These are phyloP conservation scores for Primulina huaijiensis DNA, from an alignment of 257 asterid species.

Conservation along the genomic window DNA sequence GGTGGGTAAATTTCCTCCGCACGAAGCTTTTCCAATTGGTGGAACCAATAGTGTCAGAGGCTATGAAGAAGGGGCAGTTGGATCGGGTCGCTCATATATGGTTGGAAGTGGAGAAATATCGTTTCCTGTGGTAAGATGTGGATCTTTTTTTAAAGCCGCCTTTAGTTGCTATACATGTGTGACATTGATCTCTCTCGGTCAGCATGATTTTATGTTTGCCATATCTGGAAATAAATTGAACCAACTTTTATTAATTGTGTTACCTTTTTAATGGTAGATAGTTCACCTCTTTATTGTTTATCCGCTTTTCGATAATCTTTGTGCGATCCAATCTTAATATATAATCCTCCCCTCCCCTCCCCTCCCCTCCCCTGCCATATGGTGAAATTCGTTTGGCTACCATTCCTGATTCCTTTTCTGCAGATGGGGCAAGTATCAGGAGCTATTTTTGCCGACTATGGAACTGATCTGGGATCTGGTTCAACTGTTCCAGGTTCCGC, in stretches of 20 bases:
- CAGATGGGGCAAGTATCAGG: constrained; percentile 89
- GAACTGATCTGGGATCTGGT: constrained; percentile 96
- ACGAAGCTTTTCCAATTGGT: constrained; percentile 96
- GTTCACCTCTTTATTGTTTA: neutral
- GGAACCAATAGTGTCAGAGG: constrained; percentile 97
- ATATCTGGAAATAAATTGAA: neutral
- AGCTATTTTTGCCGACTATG: constrained; percentile 88
- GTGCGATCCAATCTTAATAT: neutral
- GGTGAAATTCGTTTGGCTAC: constrained; percentile 3
- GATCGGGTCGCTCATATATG: constrained; percentile 82
- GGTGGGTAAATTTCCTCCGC: constrained; percentile 91
- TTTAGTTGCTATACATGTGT: neutral
- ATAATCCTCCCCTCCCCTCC: neutral
- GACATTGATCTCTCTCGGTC: neutral
- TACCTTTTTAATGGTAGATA: neutral
- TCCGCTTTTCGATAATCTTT: neutral
- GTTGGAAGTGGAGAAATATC: constrained; percentile 92
- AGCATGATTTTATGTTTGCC: neutral
- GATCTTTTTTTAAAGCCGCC: neutral
- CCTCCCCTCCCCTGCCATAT: neutral
- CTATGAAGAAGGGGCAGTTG: constrained; percentile 96
- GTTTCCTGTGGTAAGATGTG: constrained; percentile 72
- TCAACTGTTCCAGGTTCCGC: constrained; percentile 67
- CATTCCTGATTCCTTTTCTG: constrained; percentile 21
- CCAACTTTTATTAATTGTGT: neutral